phyloP scores from a whole-genome alignment of 345 rosid species.

The Moricandia moricandioides region DNA sequence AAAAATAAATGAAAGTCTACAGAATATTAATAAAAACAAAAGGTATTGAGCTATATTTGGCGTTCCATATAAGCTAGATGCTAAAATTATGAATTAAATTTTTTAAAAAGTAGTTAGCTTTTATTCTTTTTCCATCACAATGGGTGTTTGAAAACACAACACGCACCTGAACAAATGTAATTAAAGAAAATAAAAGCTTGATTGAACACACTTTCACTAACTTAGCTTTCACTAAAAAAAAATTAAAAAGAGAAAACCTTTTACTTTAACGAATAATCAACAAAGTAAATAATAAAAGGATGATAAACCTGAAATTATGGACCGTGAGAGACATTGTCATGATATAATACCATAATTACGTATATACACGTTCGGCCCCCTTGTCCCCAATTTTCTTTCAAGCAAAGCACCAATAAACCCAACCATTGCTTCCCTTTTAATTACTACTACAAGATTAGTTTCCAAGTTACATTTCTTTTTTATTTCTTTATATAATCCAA shows the following conservation, averaged over 20 bases:
- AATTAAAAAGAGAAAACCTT: slow-evolving; percentile 7
- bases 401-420: slow-evolving; percentile 20
- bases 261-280: slow-evolving; percentile 28
- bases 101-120: slow-evolving; percentile 14
- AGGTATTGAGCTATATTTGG: slow-evolving; percentile 24
- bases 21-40: slow-evolving; percentile 2
- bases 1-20: slow-evolving; percentile 6
- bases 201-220: slow-evolving; percentile 38
- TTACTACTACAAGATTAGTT: slow-evolving; percentile 12
- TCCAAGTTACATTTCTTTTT: slow-evolving; percentile 15
- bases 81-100: not conserved
- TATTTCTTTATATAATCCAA: not conserved
- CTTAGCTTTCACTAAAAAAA: slow-evolving; percentile 32
- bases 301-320: slow-evolving; percentile 39
- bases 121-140: slow-evolving; percentile 18
- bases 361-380: slow-evolving; percentile 40
- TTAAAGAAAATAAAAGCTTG: slow-evolving; percentile 23
- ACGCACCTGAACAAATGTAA: slow-evolving; percentile 30
- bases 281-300: slow-evolving; percentile 21
- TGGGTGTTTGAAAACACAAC: slow-evolving; percentile 33
- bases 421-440: not conserved
- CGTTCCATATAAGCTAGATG: slow-evolving; percentile 25
- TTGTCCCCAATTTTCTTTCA: slow-evolving; percentile 38
- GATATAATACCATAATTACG: slow-evolving; percentile 37
- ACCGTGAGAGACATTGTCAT: slow-evolving; percentile 40